Evolutionary conservation across 805 yeast species (phyloP), one percentile per base, ranked within the genome.

Genomic region (Candida koratica): DNA sequence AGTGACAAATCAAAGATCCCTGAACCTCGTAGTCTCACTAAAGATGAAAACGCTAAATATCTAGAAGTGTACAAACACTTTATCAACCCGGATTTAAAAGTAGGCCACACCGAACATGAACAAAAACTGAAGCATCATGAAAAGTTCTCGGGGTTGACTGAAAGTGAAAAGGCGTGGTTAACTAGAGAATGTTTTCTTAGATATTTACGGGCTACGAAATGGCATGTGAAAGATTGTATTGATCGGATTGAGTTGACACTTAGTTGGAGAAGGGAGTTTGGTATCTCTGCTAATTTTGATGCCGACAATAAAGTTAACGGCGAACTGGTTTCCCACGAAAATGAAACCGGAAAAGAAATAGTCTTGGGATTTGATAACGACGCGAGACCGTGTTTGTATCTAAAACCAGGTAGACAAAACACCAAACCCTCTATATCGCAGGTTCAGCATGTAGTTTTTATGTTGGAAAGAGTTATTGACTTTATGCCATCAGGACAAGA

Each of bases 401-500:
- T 93, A 56, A 84, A 85, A 58, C 95, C 96, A 0, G 97, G 97
- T 10, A 76, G 95, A 55, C 98, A 93, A 61, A 93, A 93, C 64
- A 93, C 99, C 11, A 85, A 86, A 53, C 78, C 93, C 3, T 77
- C 93, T 1, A 82, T 79, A 44, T 75, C 90, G 49, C 99, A 93
- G 56, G 96, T 93, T n/a, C 95, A 93, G 60, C 96, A 88, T 56
- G 68, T 93, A 56, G 97, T 93, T 5, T 90, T 71, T 64, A 83
- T 83, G 88, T 70, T 93, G 36, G 99, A 93, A 60, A 73, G 89
- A 41, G 95, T 84, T 28, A 89, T 90, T 39, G 94, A 88, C 58
- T 85, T 76, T 59, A 90, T 93, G 97, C 96, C 97, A 1, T 73
- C 87, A 0, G 97, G 97, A 15, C 98, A 93, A 61, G 98, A 90